Conservation (phyloP, 169 alveolate species). For the Sarcocystis neurona region DNA sequence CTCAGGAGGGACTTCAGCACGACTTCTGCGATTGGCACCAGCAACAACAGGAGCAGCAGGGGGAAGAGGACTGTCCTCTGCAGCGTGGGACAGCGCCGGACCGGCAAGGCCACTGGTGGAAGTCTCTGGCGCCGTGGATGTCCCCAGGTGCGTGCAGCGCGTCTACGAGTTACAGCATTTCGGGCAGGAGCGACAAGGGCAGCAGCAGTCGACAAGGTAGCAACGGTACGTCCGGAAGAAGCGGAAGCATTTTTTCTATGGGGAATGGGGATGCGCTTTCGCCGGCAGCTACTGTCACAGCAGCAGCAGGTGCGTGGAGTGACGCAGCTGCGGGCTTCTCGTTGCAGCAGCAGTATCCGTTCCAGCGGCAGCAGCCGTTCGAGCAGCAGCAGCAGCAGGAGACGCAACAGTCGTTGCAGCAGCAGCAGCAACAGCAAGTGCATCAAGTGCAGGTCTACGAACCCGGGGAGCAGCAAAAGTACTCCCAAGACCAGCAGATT, state of each 20-base stretch:
- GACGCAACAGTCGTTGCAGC: too few relatives aligned
- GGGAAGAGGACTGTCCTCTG: background rate
- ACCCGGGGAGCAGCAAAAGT: background rate
- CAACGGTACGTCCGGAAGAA: background rate
- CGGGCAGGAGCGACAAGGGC: background rate
- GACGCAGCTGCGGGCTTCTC: background rate
- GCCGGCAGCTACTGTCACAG: background rate
- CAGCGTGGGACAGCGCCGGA: background rate
- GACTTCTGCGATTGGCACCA: too few relatives aligned
- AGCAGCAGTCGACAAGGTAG: background rate
- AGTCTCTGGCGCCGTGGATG: too few relatives aligned
- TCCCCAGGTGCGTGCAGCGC: too few relatives aligned
- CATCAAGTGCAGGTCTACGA: background rate
- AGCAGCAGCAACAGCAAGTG: constrained; percentile 3
- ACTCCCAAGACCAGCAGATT: background rate
- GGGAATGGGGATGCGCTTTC: background rate
- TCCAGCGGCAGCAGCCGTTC: background rate
- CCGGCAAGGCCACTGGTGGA: too few relatives aligned
- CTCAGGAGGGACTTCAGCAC: too few relatives aligned
- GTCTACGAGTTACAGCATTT: too few relatives aligned
- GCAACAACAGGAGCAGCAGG: too few relatives aligned
- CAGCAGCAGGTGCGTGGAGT: background rate
- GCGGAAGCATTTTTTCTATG: background rate
- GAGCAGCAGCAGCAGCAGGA: constrained; percentile 17
- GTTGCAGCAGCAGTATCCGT: background rate